Evolutionary conservation across 1,139 yeast genomes (phyloP).

Genomic region (Hyphopichia fennica): DNA sequence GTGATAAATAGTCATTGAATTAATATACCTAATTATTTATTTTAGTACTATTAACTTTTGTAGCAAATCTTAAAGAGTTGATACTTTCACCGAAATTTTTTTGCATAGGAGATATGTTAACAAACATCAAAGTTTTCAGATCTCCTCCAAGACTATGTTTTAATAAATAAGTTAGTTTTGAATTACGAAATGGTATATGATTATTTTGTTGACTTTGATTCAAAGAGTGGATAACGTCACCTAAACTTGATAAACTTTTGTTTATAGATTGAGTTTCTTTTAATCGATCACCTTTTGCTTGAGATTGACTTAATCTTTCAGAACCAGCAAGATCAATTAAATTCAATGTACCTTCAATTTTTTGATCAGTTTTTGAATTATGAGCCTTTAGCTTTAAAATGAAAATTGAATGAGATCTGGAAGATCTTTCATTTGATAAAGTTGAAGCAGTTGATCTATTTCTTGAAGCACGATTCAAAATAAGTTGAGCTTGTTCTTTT

Average conservation of each 20-base stretch:
- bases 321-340: conserved; percentile 87
- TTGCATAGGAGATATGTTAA: conserved; percentile 72
- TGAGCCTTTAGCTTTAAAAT: conserved; percentile 60
- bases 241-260: conserved; percentile 82
- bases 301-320: conserved; percentile 77
- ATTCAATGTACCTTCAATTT: conserved; percentile 63
- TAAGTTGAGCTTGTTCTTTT: conserved; percentile 47
- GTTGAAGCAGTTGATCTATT: conserved; percentile 85
- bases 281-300: conserved; percentile 76
- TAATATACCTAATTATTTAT: not conserved
- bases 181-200: conserved; percentile 57
- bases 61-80: conserved; percentile 85
- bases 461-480: conserved; percentile 55
- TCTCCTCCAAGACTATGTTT: conserved; percentile 84
- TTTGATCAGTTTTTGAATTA: conserved; percentile 51
- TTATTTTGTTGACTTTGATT: conserved; percentile 43
- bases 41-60: conserved; percentile 66
- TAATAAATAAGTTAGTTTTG: conserved; percentile 73
- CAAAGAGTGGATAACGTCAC: conserved; percentile 85
- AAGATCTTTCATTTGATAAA: conserved; percentile 74
- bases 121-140: conserved; percentile 93
- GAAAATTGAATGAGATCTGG: conserved; percentile 70
- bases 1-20: not conserved
- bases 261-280: conserved; percentile 90
- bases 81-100: conserved; percentile 73